A percentile compares a stretch with the other conserved stretches of the same genome.
These are phyloP conservation scores for Paecilomyces fulvus DNA, from an alignment of 2,329 filamentous ascomycete species.

Conservation along the genomic window DNA sequence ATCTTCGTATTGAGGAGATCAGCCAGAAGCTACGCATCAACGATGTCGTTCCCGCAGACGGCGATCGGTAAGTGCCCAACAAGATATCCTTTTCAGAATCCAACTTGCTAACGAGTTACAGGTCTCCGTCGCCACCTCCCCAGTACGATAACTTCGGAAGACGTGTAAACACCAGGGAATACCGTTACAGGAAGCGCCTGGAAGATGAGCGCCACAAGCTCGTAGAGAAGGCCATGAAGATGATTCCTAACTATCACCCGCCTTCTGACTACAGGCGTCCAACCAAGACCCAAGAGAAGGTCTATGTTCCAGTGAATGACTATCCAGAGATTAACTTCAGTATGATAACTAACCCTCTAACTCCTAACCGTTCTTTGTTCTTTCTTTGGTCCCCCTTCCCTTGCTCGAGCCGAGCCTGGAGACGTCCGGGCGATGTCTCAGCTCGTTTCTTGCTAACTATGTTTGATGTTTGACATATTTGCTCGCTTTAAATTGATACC, in stretches of 20 bases:
- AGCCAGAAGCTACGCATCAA: constrained; percentile 98
- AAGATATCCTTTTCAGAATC: constrained; percentile 10
- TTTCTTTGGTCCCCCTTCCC: constrained; percentile 19
- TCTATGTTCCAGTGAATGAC: constrained; percentile 99
- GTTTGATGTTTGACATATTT: constrained; percentile 18
- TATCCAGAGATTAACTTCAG: constrained; percentile 99
- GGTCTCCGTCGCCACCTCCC: constrained; percentile 88
- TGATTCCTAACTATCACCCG: constrained; percentile 98
- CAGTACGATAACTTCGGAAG: constrained; percentile 99
- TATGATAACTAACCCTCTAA: constrained; percentile 99
- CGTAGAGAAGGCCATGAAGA: constrained; percentile 98
- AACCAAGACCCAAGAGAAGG: constrained; percentile 99
- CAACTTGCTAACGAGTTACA: constrained; percentile 28
- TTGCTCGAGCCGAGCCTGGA: constrained; percentile 37
- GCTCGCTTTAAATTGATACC: constrained; percentile 30
- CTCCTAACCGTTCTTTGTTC: constrained; percentile 53
- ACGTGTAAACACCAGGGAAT: constrained; percentile 98
- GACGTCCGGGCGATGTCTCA: constrained; percentile 27
- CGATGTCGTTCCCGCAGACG: constrained; percentile 94
- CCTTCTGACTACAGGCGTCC: constrained; percentile 97
- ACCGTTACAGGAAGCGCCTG: constrained; percentile 93
- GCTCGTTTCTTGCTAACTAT: constrained; percentile 36
- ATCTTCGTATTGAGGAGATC: constrained; percentile 97
- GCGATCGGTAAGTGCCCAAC: constrained; percentile 65
- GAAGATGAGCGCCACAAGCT: constrained; percentile 99